Evolutionary conservation across 768 basidiomycete species (phyloP), one percentile per base, ranked within the genome.

Genomic region (Pholiota microspora): DNA sequence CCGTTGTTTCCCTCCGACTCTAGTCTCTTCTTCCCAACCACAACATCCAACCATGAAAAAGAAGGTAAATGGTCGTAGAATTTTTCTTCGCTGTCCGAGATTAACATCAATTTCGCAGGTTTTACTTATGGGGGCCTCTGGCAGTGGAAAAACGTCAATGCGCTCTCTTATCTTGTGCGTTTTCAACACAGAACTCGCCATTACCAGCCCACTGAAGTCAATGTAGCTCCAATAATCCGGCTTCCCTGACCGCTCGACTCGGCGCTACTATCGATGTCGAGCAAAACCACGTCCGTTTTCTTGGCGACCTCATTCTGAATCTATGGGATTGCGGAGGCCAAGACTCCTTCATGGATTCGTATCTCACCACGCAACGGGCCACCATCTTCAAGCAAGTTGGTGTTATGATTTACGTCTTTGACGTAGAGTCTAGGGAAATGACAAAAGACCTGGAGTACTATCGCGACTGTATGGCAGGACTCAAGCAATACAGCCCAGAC

Each of bases 281-380:
- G 69, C 92, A 95, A 69, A 96, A 95, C 62, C 93, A 97, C 67
- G 94, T 98, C 59, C 89, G 94, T 38, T 98, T 99, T 70, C 84
- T 99, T 12, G 95, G 94, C 12, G 93, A 96, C 66, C 86, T 98
- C 63, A 89, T 94, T 58, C 84, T 99, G 69, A 96, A 96, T 67
- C 79, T 98, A 4, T 98, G 96, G 96, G 97, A 99, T 72, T 98
- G 97, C 62, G 97, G 96, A 38, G 97, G 97, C 7, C 97, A 99
- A 71, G 94, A 97, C 68, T 84, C 94, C 12, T 98, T 97, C 77
- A 94, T 98, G 86, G 95, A 98, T 71, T 89, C 90, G 25, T 98
- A 98, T 72, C 88, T 99, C 54, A 87, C 88, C 31, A 83, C 88
- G 0, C 94, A 98, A 67, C 88, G 92, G 56, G 80, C 87, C n/a